Evolutionary conservation across 768 basidiomycete species (phyloP), one percentile per base, ranked within the genome.

Genomic region (Mycena venus): DNA sequence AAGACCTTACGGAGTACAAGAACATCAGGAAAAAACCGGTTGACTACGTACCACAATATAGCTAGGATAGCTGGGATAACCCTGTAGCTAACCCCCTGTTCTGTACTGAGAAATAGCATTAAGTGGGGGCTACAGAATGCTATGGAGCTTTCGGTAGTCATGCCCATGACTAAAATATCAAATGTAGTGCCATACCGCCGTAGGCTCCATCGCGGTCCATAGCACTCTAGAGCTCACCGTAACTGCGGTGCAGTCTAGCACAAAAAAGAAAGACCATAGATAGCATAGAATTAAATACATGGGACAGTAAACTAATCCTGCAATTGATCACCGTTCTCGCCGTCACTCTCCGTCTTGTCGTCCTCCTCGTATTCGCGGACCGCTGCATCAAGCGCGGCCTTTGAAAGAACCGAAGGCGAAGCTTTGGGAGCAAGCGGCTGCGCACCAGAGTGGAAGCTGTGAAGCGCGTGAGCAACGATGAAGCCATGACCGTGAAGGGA

Each of bases 391-490:
- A 55, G 51, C 1, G 32, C 65, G 3, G 65, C 51, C 17, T 9
- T 15, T 1, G 51, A 55, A n/a, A 66, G 51, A 1, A 2, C 12
- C 3, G 51, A 7, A 1, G 1, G 15, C 3, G 64, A 15, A 1
- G 29, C 27, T 17, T 5, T 17, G 11, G 49, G 12, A 4, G 53
- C 38, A 19, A 66, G 4, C 6, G 63, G 63, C 38, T 73, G 55
- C 3, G 63, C 65, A 21, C 64, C 56, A 1, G 63, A 73, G 31
- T 73, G 32, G 63, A 73, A 66, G 23, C 65, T 73, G 31, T 3
- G 29, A 17, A 29, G 14, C 0, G 12, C 11, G 32, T 63, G 1
- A 63, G 42, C 12, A 49, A 29, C 10, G 27, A 10, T n/a, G 34
- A 6, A 4, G 19, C 19, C 14, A 38, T 14, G 23, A 31, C 10